Conservation (phyloP, 2,329 filamentous ascomycete species). For the Neofusicoccum sp. region DNA sequence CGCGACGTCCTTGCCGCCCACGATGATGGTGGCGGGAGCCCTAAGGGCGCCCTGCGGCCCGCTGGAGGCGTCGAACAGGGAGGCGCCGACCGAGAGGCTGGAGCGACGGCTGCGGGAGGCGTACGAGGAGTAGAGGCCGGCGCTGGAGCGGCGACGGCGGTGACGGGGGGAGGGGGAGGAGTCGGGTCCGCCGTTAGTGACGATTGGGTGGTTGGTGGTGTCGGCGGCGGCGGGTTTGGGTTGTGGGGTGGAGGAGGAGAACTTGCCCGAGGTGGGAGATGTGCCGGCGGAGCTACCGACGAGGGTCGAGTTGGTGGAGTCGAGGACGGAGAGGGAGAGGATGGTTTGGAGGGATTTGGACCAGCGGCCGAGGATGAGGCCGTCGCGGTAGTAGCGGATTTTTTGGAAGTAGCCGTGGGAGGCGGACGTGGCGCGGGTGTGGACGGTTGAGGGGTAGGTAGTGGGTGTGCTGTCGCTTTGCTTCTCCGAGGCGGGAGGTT, state of each 20-base stretch:
- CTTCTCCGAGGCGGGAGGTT: constrained; percentile 8
- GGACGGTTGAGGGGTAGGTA: constrained; percentile 14
- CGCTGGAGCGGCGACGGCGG: constrained; percentile 23
- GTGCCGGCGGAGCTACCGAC: constrained; percentile 19
- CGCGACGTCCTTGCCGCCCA: constrained; percentile 56
- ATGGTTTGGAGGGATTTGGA: constrained; percentile 55
- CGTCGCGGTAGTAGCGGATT: constrained; percentile 58
- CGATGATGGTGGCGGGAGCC: constrained; percentile 56
- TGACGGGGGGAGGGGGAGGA: neutral
- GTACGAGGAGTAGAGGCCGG: constrained; percentile 23
- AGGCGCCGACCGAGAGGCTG: constrained; percentile 37
- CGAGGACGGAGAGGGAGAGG: constrained; percentile 49
- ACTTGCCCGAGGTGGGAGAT: constrained; percentile 16
- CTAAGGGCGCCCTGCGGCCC: constrained; percentile 51
- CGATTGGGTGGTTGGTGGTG: neutral
- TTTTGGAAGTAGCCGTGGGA: constrained; percentile 53
- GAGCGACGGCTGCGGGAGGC: constrained; percentile 1
- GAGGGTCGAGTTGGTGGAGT: constrained; percentile 24
- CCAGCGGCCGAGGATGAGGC: constrained; percentile 50
- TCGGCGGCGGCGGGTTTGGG: neutral
- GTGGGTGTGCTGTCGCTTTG: neutral
- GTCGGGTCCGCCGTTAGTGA: neutral
- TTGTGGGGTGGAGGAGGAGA: neutral
- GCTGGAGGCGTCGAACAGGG: constrained; percentile 44
- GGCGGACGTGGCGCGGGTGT: constrained; percentile 22